phyloP scores from a whole-genome alignment of 352 stramenopile species.

The Phytophthora lateralis region DNA sequence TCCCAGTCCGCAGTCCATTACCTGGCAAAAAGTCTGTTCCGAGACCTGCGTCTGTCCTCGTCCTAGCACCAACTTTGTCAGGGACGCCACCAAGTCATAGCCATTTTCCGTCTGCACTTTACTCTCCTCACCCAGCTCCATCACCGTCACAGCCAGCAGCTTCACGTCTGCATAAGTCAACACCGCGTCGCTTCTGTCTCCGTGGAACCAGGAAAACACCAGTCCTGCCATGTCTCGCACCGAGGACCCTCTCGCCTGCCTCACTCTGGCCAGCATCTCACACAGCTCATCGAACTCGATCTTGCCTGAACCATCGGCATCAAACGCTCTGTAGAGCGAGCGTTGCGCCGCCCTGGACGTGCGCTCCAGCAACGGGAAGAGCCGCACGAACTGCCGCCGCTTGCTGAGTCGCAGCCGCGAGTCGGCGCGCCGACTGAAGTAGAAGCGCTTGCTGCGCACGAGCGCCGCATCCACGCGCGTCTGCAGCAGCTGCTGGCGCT shows the following conservation, averaged over 20 bases:
- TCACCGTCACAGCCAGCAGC: slow-evolving; percentile 42
- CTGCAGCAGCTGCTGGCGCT: slow-evolving; percentile 23
- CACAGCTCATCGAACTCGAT: slow-evolving; percentile 75
- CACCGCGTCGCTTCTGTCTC: slow-evolving; percentile 23
- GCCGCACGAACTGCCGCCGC: slow-evolving; percentile 51
- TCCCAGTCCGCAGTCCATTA: slow-evolving; percentile 32
- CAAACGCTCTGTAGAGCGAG: slow-evolving; percentile 55
- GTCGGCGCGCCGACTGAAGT: slow-evolving; percentile 51
- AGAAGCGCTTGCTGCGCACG: slow-evolving; percentile 39
- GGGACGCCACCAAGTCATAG: slow-evolving; percentile 28
- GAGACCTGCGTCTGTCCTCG: slow-evolving; percentile 21
- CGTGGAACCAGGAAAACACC: slow-evolving; percentile 67
- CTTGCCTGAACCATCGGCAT: slow-evolving; percentile 43
- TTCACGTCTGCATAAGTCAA: slow-evolving; percentile 42
- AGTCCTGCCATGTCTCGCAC: slow-evolving; percentile 50
- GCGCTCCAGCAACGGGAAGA: slow-evolving; percentile 57
- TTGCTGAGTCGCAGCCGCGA: slow-evolving; percentile 44
- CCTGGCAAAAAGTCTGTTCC: slow-evolving; percentile 22
- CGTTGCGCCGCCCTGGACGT: slow-evolving; percentile 41
- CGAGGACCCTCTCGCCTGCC: slow-evolving; percentile 20
- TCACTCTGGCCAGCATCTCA: slow-evolving; percentile 54
- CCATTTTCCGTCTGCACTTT: slow-evolving; percentile 28
- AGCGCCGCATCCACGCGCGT: slow-evolving; percentile 39
- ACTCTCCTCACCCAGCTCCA: slow-evolving; percentile 21
- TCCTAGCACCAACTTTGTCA: slow-evolving; percentile 31